These are phyloP conservation scores for Erodium trifolium DNA, from an alignment of 441 rosid species.

Conservation along the genomic window DNA sequence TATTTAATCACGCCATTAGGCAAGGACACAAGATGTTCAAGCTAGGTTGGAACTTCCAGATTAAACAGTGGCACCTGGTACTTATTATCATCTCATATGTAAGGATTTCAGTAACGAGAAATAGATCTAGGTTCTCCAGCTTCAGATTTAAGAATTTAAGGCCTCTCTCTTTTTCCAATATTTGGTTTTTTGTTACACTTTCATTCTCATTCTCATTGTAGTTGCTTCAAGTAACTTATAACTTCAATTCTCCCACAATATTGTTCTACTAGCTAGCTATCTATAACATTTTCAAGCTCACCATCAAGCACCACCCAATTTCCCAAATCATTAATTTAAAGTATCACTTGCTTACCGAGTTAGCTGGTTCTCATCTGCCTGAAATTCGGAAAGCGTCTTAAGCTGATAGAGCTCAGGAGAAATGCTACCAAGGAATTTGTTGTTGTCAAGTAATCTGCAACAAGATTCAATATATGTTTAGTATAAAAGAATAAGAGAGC, in stretches of 20 bases:
- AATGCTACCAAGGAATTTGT: slow-evolving; percentile 31
- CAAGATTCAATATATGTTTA: neutral
- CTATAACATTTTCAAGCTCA: neutral
- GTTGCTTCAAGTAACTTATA: neutral
- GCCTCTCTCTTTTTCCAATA: neutral
- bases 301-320: neutral
- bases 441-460: slow-evolving; percentile 52
- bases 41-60: neutral
- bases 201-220: neutral
- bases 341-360: slow-evolving; percentile 24
- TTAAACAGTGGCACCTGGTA: neutral
- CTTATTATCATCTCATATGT: neutral
- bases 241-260: neutral
- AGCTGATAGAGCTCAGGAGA: slow-evolving; percentile 38
- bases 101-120: neutral
- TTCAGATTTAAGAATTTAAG: neutral
- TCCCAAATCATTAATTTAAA: slow-evolving; percentile 1
- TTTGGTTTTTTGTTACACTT: neutral
- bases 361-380: slow-evolving; percentile 33
- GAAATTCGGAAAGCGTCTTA: slow-evolving; percentile 36
- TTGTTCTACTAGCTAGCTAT: neutral
- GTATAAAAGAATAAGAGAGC: neutral
- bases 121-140: neutral
- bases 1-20: neutral
- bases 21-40: neutral